These are phyloP conservation scores for Smittium mucronatum DNA, from an alignment of 371 early-diverging fungal genomes.

Conservation along the genomic window DNA sequence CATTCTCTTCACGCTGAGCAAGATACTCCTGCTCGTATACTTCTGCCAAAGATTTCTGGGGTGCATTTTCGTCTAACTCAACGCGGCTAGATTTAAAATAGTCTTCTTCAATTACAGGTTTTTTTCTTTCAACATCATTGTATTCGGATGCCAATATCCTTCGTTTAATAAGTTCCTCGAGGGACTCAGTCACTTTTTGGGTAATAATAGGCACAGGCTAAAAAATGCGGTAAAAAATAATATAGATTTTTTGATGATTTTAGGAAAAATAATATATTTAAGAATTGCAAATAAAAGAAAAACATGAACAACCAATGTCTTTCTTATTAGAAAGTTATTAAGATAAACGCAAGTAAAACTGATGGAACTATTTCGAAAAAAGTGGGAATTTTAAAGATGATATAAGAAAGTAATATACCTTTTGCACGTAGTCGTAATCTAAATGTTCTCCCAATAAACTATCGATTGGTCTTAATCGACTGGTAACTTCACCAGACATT, in stretches of 20 bases:
- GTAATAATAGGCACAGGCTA: slow-evolving; percentile 87
- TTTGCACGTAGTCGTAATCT: slow-evolving; percentile 78
- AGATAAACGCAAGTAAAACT: too few relatives aligned
- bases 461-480: slow-evolving; percentile 73
- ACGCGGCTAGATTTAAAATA: slow-evolving; percentile 51
- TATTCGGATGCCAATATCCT: slow-evolving; percentile 73
- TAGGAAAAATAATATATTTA: neutral
- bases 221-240: neutral
- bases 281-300: too few relatives aligned
- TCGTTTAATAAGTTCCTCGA: slow-evolving; percentile 86
- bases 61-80: slow-evolving; percentile 68
- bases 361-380: too few relatives aligned
- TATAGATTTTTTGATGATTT: neutral
- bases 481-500: slow-evolving; percentile 66
- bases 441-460: slow-evolving; percentile 87
- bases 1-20: slow-evolving; percentile 49
- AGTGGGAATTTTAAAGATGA: neutral
- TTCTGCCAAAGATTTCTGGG: slow-evolving; percentile 75
- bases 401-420: slow-evolving; percentile 16
- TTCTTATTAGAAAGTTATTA: too few relatives aligned
- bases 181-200: slow-evolving; percentile 68
- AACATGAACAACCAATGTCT: too few relatives aligned
- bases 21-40: slow-evolving; percentile 84
- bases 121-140: slow-evolving; percentile 84
- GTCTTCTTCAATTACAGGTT: slow-evolving; percentile 36